Conservation (phyloP, 176 grass and related monocot genomes). For the Avena atlantica region DNA sequence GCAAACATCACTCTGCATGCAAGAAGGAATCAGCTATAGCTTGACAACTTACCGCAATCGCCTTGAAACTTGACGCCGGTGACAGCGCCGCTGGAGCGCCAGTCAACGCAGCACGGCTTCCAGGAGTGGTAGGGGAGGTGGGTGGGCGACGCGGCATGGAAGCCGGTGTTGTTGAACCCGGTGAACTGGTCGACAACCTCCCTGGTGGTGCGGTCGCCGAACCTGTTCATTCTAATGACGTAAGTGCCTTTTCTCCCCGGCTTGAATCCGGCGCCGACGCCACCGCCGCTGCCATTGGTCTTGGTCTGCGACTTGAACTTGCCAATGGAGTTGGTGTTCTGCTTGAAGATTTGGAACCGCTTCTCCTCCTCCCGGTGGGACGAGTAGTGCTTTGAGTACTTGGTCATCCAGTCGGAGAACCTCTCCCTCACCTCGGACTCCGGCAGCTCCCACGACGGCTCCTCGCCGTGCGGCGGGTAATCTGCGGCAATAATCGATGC, state of each 20-base stretch:
- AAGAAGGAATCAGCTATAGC: conserved; percentile 1
- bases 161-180: not conserved
- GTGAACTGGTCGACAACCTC: conserved; percentile 34
- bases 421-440: no score
- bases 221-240: conserved; percentile 34
- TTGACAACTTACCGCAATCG: conserved; percentile 1
- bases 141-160: not conserved
- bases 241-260: not conserved
- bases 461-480: not conserved
- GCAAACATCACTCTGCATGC: not conserved
- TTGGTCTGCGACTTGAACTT: not conserved
- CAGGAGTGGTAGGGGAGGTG: not conserved
- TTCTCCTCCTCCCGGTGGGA: no score
- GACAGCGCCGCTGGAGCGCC: conserved; percentile 40
- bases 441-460: no score
- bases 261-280: no score
- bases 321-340: no score
- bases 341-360: no score
- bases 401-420: no score
- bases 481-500: not conserved
- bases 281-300: no score
- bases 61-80: conserved; percentile 38
- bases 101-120: conserved; percentile 41
- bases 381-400: no score
- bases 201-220: conserved; percentile 8